A percentile compares a stretch with the other conserved stretches of the same genome.
Evolutionary conservation across 805 yeast species (phyloP).

Genomic region (Wickerhamiella qilinensis): DNA sequence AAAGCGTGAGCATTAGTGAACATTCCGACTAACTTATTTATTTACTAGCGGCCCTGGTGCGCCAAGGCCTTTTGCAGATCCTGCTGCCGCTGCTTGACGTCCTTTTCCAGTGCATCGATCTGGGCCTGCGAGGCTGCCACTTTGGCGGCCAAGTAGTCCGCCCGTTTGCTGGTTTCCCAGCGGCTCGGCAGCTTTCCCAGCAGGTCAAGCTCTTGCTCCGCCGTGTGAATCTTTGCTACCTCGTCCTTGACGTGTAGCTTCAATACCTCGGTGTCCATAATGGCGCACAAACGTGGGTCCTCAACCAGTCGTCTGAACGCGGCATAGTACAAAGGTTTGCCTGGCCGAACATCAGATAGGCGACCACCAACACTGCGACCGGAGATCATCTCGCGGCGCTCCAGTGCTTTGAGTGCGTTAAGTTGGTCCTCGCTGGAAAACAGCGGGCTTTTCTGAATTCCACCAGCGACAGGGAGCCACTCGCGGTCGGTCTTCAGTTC

Average conservation of each 20-base stretch:
- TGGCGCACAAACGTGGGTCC: conserved; percentile 39
- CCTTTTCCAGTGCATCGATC: conserved; percentile 31
- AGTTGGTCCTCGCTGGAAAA: conserved; percentile 30
- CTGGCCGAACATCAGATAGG: conserved; percentile 47
- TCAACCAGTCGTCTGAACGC: conserved; percentile 55
- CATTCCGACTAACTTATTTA: too few relatives aligned
- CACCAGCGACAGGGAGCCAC: conserved; percentile 12
- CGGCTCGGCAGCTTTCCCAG: conserved; percentile 36
- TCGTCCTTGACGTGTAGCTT: conserved; percentile 41
- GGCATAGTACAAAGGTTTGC: conserved; percentile 68
- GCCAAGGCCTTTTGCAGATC: background rate
- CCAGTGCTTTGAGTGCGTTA: conserved; percentile 47
- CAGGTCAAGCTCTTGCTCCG: conserved; percentile 57
- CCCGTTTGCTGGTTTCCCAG: conserved; percentile 42
- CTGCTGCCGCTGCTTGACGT: background rate
- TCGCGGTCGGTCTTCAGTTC: conserved; percentile 5
- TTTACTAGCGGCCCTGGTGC: background rate
- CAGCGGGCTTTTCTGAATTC: conserved; percentile 17
- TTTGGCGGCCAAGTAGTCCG: conserved; percentile 51
- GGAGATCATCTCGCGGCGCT: conserved; percentile 59
- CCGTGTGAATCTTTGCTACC: conserved; percentile 39
- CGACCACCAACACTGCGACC: conserved; percentile 68
- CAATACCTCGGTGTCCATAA: conserved; percentile 49
- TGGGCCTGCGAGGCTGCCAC: conserved; percentile 42
- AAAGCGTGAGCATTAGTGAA: background rate